These are phyloP conservation scores for Picea glauca DNA, from an alignment of 75 land plant species.

Conservation along the genomic window DNA sequence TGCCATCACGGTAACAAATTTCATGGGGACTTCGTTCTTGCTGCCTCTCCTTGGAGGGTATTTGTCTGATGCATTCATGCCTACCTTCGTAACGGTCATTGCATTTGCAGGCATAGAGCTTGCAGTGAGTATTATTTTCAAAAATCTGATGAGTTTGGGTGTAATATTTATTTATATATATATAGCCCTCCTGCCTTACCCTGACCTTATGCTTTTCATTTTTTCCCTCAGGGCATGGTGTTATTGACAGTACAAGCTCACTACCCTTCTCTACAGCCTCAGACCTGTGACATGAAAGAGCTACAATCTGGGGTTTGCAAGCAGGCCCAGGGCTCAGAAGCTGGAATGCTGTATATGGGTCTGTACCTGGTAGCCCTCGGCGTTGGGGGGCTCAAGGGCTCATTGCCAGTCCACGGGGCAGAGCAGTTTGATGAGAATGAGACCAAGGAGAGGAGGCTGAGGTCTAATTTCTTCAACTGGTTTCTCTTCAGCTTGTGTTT, in stretches of 20 bases:
- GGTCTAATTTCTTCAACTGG: conserved; percentile 51
- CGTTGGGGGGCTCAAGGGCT: conserved; percentile 37
- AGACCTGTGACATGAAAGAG: conserved; percentile 9
- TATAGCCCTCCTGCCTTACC: too few species aligned
- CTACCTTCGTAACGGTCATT: conserved; percentile 38
- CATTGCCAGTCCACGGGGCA: conserved; percentile 33
- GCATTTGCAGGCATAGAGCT: conserved; percentile 46
- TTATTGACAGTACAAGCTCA: conserved; percentile 41
- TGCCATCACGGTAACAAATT: conserved; percentile 58
- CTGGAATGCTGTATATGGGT: conserved; percentile 25
- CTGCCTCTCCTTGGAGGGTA: conserved; percentile 71
- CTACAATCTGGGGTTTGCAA: conserved; percentile 16
- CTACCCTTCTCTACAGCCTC: conserved; percentile 26
- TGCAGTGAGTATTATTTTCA: conserved; percentile 26
- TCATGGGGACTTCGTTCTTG: conserved; percentile 74
- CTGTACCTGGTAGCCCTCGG: conserved; percentile 36
- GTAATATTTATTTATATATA: too few species aligned
- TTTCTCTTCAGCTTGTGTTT: conserved; percentile 32
- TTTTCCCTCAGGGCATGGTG: conserved; percentile 21
- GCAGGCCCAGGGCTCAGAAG: conserved; percentile 21
- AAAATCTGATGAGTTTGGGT: too few species aligned
- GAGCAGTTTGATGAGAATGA: conserved; percentile 43
- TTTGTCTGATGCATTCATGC: conserved; percentile 59
- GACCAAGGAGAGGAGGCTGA: conserved; percentile 19
- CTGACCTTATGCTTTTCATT: not conserved